Base-by-base conservation (phyloP, 768 basidiomycete genomes). In the Serpula lacrymans region DNA sequence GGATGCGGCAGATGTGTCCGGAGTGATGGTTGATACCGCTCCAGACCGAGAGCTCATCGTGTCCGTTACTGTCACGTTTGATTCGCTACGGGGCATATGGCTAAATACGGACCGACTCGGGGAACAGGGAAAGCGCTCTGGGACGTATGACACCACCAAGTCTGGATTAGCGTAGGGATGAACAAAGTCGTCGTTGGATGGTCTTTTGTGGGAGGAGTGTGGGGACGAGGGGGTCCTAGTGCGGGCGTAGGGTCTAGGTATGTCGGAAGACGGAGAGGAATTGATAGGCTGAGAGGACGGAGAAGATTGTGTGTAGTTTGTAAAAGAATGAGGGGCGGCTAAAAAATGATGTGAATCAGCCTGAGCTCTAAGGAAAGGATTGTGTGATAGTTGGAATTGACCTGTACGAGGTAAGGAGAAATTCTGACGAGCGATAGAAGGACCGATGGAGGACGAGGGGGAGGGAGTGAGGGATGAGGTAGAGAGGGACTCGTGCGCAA, bases 101-200 rank as follows among this genome's bases (percentile, higher is more conserved):
- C 64, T 53, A 41, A 60, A 56, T 39, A 51, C 43, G 36, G 64
- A 40, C 10, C 58, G 58, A 23, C 54, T 47, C 28, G 62, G 53
- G 26, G 62, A 55, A 41, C 45, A 34, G n/a, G 49, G 50, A 34
- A 55, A 47, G 20, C 54, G 51, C 40, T 51, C 50, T 34, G 65
- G 65, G 32, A 66, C 50, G 40, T 68, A 56, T 35, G 65, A 58
- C 26, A 64, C 34, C 23, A 74, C 75, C 32, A 85, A 65, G 46
- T 88, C 82, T 6, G 87, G 86, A 51, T 89, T 88, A 38, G 88
- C 88, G 56, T 88, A 90, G 20, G 88, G 88, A 63, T 90, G 88
- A 27, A 74, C 53, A 41, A 66, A 71, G 13, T 65, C 61, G 14
- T 56, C 50, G 6, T 42, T 57, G 38, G 60, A 51, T 26, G 46